Percentiles rank a stretch among this genome's conserved stretches.
Conservation (phyloP, 768 basidiomycete species). For the Hericium coralloides region DNA sequence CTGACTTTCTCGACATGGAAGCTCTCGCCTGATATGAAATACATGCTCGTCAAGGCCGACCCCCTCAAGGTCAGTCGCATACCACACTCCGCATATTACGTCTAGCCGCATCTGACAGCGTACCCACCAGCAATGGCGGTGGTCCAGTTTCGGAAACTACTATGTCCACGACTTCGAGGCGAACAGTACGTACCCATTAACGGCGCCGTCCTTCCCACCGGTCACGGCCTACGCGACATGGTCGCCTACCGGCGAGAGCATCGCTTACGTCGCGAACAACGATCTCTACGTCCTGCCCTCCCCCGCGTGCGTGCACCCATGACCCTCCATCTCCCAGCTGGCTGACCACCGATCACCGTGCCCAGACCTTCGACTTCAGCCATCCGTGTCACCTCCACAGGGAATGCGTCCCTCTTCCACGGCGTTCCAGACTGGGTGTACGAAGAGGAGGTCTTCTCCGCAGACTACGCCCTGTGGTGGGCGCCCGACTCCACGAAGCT, state of each 20-base stretch:
- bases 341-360: constrained; percentile 12
- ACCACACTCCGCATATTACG: neutral
- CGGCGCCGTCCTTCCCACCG: constrained; percentile 60
- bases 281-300: constrained; percentile 81
- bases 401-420: constrained; percentile 80
- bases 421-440: constrained; percentile 98
- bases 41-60: constrained; percentile 75
- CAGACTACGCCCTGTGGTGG: constrained; percentile 83
- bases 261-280: constrained; percentile 81
- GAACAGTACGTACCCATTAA: constrained; percentile 61
- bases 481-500: constrained; percentile 68
- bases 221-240: constrained; percentile 74
- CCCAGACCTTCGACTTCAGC: constrained; percentile 28
- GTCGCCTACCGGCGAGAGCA: constrained; percentile 76
- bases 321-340: neutral
- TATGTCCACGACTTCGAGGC: constrained; percentile 78
- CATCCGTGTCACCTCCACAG: constrained; percentile 74
- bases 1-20: constrained; percentile 59
- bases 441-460: constrained; percentile 81
- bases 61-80: constrained; percentile 49
- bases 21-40: constrained; percentile 86
- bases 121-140: constrained; percentile 76
- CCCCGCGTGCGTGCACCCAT: constrained; percentile 39
- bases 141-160: constrained; percentile 86
- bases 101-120: neutral